These are phyloP conservation scores for Chytriomyces confervae DNA, from an alignment of 192 early-diverging fungal species.

Conservation along the genomic window DNA sequence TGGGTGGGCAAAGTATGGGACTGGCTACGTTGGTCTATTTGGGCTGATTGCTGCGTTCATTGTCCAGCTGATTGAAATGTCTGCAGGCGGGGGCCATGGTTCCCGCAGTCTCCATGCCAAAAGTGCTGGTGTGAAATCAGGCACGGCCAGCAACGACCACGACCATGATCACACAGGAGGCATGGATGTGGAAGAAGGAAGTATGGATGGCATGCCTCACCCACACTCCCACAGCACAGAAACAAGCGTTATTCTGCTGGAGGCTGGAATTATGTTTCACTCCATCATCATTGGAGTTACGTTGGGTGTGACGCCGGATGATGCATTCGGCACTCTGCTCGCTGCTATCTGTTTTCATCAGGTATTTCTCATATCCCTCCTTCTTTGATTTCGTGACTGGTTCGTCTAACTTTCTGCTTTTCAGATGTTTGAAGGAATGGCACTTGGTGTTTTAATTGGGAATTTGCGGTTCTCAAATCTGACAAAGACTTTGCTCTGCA, in stretches of 20 bases:
- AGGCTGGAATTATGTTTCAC: constrained; percentile 53
- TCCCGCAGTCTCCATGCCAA: no score
- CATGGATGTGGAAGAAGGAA: not conserved
- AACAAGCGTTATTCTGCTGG: constrained; percentile 44
- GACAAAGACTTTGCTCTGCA: not conserved
- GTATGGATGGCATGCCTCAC: not conserved
- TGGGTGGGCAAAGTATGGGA: constrained; percentile 22
- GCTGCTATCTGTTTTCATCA: constrained; percentile 59
- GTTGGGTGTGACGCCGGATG: constrained; percentile 39
- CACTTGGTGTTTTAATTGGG: constrained; percentile 36
- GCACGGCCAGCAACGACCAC: not conserved
- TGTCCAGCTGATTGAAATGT: constrained; percentile 42
- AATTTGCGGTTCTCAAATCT: not conserved
- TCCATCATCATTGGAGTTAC: constrained; percentile 45
- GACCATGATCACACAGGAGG: not conserved
- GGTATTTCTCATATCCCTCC: constrained; percentile 7
- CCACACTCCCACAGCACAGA: constrained; percentile 12
- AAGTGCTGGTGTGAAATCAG: no score
- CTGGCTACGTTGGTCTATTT: constrained; percentile 42
- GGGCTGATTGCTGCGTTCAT: constrained; percentile 43
- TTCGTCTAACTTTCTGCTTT: no score
- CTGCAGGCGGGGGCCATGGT: not conserved
- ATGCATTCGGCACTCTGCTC: constrained; percentile 47
- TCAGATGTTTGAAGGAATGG: constrained; percentile 44
- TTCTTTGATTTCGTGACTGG: no score